Conservation (phyloP, 352 stramenopile genomes). For the Aphanomyces cochlioides region DNA sequence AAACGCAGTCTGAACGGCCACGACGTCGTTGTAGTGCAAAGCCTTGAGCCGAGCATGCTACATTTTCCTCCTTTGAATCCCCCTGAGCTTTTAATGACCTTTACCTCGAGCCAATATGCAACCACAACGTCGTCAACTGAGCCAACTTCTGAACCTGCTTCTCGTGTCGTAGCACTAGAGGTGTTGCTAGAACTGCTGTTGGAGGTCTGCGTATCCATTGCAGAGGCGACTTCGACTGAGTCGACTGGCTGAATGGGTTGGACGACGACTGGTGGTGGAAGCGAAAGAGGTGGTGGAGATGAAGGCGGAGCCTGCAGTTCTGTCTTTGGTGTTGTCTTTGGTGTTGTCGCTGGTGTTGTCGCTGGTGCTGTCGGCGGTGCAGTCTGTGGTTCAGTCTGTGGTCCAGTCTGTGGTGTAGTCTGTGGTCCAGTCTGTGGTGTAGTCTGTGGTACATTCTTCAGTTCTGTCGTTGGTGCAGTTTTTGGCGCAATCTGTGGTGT, state of each 20-base stretch:
- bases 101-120: conserved; percentile 2
- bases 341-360: too few relatives aligned
- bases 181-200: not conserved
- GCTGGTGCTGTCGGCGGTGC: too few relatives aligned
- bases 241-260: not conserved
- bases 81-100: not conserved
- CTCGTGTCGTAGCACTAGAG: not conserved
- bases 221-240: too few relatives aligned
- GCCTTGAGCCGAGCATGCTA: not conserved
- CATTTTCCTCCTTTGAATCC: not conserved
- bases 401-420: too few relatives aligned
- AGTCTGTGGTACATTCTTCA: too few relatives aligned
- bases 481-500: not conserved
- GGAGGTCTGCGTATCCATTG: not conserved
- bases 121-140: not conserved
- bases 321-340: too few relatives aligned
- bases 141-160: not conserved
- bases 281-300: too few relatives aligned
- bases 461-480: too few relatives aligned
- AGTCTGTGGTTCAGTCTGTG: too few relatives aligned
- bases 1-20: not conserved
- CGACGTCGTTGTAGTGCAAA: not conserved
- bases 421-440: too few relatives aligned
- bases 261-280: not conserved
- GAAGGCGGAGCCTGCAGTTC: too few relatives aligned